Conservation (phyloP, 768 basidiomycete genomes). For the Boletus rubescentipes region DNA sequence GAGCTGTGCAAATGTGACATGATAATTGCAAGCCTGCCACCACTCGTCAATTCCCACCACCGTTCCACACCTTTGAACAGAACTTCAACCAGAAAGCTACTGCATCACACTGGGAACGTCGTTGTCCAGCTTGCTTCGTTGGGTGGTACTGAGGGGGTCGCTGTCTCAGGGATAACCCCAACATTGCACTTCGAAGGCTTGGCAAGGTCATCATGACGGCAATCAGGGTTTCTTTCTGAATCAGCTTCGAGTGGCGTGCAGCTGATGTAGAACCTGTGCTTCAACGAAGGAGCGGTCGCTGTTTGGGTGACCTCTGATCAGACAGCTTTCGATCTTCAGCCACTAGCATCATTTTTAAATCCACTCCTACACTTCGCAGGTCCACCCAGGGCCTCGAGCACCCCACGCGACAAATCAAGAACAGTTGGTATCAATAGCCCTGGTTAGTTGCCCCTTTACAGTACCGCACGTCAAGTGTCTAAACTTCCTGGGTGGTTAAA, state of each 20-base stretch:
- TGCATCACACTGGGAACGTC: too few relatives aligned
- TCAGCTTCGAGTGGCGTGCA: neutral
- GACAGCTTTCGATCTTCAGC: neutral
- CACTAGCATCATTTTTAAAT: neutral
- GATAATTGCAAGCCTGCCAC: too few relatives aligned
- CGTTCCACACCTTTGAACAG: too few relatives aligned
- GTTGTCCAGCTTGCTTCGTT: too few relatives aligned
- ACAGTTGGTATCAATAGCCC: neutral
- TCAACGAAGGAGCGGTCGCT: neutral
- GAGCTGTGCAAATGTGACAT: neutral
- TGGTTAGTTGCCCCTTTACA: constrained; percentile 12
- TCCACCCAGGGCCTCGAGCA: neutral
- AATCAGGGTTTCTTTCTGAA: neutral
- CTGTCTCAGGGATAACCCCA: too few relatives aligned
- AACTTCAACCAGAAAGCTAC: too few relatives aligned
- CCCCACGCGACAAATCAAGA: constrained; percentile 2
- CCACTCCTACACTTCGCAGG: neutral
- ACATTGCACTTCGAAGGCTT: neutral
- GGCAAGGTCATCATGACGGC: neutral
- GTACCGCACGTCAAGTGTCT: neutral
- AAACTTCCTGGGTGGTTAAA: neutral
- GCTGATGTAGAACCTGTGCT: neutral
- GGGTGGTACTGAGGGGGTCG: too few relatives aligned
- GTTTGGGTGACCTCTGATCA: constrained; percentile 9
- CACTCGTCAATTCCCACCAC: constrained; percentile 1